Evolutionary conservation across 768 basidiomycete genomes (phyloP).

Genomic region (Suillus placidus): DNA sequence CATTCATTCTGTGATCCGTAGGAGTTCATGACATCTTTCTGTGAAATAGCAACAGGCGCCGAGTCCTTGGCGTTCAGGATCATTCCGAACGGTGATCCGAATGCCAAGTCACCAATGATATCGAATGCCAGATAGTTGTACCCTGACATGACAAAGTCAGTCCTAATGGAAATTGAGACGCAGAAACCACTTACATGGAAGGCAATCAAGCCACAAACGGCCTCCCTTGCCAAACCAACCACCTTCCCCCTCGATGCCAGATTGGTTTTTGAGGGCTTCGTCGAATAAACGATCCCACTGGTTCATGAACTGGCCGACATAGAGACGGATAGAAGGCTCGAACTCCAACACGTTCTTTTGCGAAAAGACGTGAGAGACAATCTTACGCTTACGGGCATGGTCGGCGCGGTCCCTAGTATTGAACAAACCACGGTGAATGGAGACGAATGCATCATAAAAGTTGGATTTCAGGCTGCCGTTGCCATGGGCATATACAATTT

Average conservation of each 20-base stretch:
- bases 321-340: slow-evolving; percentile 71
- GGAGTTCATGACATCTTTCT: slow-evolving; percentile 54
- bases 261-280: slow-evolving; percentile 53
- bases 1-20: slow-evolving; percentile 50
- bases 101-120: slow-evolving; percentile 86
- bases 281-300: slow-evolving; percentile 80
- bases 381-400: slow-evolving; percentile 89
- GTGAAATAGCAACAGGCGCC: slow-evolving; percentile 66
- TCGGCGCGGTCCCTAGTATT: slow-evolving; percentile 77
- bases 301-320: slow-evolving; percentile 58
- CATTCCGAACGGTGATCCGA: slow-evolving; percentile 91
- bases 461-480: slow-evolving; percentile 79
- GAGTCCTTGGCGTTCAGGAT: slow-evolving; percentile 70
- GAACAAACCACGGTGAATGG: slow-evolving; percentile 73
- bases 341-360: slow-evolving; percentile 87
- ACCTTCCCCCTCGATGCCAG: slow-evolving; percentile 60
- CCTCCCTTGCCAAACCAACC: slow-evolving; percentile 65
- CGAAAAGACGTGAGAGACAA: slow-evolving; percentile 83
- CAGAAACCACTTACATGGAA: slow-evolving; percentile 54
- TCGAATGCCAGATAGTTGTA: slow-evolving; percentile 70
- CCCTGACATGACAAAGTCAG: slow-evolving; percentile 36
- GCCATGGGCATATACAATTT: slow-evolving; percentile 77
- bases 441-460: slow-evolving; percentile 83
- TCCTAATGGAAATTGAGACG: neutral
- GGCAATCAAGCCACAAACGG: slow-evolving; percentile 71